Percentiles rank a stretch among this genome's conserved stretches.
Evolutionary conservation across 371 early-diverging fungal genomes (phyloP).

Genomic region (Rhizopus arrhizus): DNA sequence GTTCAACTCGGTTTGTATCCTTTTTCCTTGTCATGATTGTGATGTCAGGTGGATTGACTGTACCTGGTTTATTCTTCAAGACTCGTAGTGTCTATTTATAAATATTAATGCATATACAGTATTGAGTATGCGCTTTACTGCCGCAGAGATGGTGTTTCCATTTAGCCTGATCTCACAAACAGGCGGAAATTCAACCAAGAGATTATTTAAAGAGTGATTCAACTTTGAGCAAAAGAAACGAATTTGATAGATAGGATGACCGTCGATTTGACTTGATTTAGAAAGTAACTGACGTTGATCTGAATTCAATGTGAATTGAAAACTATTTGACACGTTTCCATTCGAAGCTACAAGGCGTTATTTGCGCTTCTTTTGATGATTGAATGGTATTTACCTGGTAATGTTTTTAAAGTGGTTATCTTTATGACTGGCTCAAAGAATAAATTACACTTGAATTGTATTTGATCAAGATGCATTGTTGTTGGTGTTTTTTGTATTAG

Average conservation of each 20-base stretch:
- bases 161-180: conserved; percentile 56
- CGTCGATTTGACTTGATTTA: conserved; percentile 6
- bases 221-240: conserved; percentile 28
- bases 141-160: conserved; percentile 37
- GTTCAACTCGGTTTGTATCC: conserved; percentile 47
- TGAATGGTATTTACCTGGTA: conserved; percentile 31
- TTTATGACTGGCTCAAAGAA: conserved; percentile 35
- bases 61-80: conserved; percentile 60
- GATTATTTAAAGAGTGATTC: background rate
- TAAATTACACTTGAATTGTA: conserved; percentile 37
- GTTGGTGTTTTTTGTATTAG: background rate
- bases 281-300: conserved; percentile 11
- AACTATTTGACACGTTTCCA: conserved; percentile 8
- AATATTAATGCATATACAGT: background rate
- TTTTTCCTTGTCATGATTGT: conserved; percentile 45
- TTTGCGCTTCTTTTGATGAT: background rate
- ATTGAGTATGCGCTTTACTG: conserved; percentile 29
- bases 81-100: conserved; percentile 54
- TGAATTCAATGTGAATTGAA: conserved; percentile 21
- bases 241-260: conserved; percentile 19
- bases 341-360: background rate
- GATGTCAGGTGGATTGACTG: conserved; percentile 62
- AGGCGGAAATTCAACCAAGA: conserved; percentile 45
- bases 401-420: conserved; percentile 29
- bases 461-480: background rate